A percentile compares a stretch with the other conserved stretches of the same genome.
phyloP scores from a whole-genome alignment of 441 rosid species.

The Brassica hybrid region DNA sequence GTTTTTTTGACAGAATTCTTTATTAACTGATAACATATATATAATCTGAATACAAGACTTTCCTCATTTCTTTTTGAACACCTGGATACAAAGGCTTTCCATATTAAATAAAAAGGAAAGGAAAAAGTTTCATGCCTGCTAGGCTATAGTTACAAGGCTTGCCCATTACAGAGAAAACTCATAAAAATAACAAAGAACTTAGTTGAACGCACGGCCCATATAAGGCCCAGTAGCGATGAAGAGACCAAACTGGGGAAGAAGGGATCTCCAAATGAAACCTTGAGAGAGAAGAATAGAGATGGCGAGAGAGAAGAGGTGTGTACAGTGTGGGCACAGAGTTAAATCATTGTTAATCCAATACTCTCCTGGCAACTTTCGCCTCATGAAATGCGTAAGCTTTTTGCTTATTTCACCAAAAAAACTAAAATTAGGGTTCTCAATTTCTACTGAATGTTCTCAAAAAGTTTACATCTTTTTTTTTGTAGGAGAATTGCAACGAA shows the following conservation, averaged over 20 bases:
- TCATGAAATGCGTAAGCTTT: conserved; percentile 68
- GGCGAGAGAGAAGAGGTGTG: conserved; percentile 63
- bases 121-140: too few relatives aligned
- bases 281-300: conserved; percentile 1
- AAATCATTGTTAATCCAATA: conserved; percentile 65
- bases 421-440: conserved; percentile 17
- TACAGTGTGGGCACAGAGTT: conserved; percentile 62
- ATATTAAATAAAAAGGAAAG: too few relatives aligned
- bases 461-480: neutral
- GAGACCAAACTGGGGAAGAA: neutral
- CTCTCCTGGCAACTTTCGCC: conserved; percentile 74
- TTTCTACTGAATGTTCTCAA: neutral
- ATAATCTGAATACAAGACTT: too few relatives aligned
- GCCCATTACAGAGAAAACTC: too few relatives aligned
- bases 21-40: too few relatives aligned
- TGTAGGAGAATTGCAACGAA: conserved; percentile 65
- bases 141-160: too few relatives aligned
- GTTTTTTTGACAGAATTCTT: too few relatives aligned
- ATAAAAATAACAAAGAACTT: too few relatives aligned
- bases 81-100: too few relatives aligned
- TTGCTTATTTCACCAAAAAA: neutral
- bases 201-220: neutral
- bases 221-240: neutral
- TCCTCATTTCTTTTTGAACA: too few relatives aligned
- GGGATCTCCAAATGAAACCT: neutral